Base-by-base conservation (phyloP, 2,329 filamentous ascomycete genomes). In the Ramularia endophylla region DNA sequence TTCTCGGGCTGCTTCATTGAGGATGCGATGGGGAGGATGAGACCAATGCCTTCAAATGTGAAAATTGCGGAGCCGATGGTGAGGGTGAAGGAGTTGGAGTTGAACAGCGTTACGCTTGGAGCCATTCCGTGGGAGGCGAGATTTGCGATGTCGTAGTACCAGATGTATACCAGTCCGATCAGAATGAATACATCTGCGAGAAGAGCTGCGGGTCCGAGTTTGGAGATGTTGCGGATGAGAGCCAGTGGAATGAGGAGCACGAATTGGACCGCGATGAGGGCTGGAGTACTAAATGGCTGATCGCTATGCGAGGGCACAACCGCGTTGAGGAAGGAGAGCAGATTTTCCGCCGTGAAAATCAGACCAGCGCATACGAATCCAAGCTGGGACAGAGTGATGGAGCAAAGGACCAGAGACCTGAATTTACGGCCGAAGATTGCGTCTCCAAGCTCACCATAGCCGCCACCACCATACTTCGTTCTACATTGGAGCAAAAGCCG, bases 311-410 rank as follows among this genome's bases (percentile, higher is more conserved):
- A 37, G 3, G 67, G 59, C 1, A 72, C 68, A 25, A 87, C 75
- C 2, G 83, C 83, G 20, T 76, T 65, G 17, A 83, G 64, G 63
- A 88, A 86, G 0, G 81, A 77, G 28, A 72, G 72, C 15, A 86
- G 63, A 55, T 88, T 88, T 58, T 88, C 82, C 0, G 84, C 84
- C 0, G 81, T 82, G 55, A 88, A 88, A 40, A 88, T 85, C 37
- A 87, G 74, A 22, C 84, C 84, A 0, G 84, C 79, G 53, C 83
- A 88, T 30, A 88, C 84, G 50, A 88, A 88, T 2, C 84, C 84
- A 11, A 88, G 69, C 59, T 88, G 84, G 0, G 84, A 87, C 8
- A 88, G 71, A 0, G 80, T 77, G 58, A 88, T 82, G 9, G 83
- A 87, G 0, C 66, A 69, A 7, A 88, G 72, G 38, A 88, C 83